These are phyloP conservation scores for Clarireedia monteithiana DNA, from an alignment of 2,329 filamentous ascomycete genomes.

Conservation along the genomic window DNA sequence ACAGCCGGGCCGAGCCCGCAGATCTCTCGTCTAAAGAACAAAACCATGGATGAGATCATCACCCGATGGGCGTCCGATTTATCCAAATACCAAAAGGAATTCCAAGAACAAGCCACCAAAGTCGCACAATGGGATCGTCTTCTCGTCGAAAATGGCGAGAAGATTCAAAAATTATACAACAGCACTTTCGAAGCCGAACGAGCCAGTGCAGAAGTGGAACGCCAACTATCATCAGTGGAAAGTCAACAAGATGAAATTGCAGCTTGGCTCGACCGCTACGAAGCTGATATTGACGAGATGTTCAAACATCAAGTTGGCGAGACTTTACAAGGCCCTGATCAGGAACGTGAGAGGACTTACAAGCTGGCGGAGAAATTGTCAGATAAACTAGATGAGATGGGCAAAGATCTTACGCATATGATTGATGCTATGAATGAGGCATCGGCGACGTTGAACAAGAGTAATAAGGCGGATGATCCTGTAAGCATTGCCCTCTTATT, in stretches of 20 bases:
- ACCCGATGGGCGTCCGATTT: slow-evolving; percentile 94
- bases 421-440: slow-evolving; percentile 97
- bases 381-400: slow-evolving; percentile 87
- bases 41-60: slow-evolving; percentile 98
- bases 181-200: slow-evolving; percentile 91
- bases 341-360: slow-evolving; percentile 93
- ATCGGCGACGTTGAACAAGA: slow-evolving; percentile 82
- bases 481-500: slow-evolving; percentile 44
- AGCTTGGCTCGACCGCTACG: slow-evolving; percentile 82
- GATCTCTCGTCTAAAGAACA: slow-evolving; percentile 89
- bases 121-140: slow-evolving; percentile 84
- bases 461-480: slow-evolving; percentile 78
- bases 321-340: slow-evolving; percentile 77
- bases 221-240: slow-evolving; percentile 82
- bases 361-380: slow-evolving; percentile 91
- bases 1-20: slow-evolving; percentile 76
- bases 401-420: slow-evolving; percentile 87
- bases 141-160: slow-evolving; percentile 87
- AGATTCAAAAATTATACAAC: slow-evolving; percentile 87
- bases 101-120: slow-evolving; percentile 80
- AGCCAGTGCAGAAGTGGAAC: slow-evolving; percentile 87
- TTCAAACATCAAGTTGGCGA: slow-evolving; percentile 76
- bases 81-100: slow-evolving; percentile 93
- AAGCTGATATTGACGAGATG: slow-evolving; percentile 84
- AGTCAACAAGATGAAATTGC: slow-evolving; percentile 88